Evolutionary conservation across 2,329 filamentous ascomycete species (phyloP).

Genomic region (Hypoxylon sp.): DNA sequence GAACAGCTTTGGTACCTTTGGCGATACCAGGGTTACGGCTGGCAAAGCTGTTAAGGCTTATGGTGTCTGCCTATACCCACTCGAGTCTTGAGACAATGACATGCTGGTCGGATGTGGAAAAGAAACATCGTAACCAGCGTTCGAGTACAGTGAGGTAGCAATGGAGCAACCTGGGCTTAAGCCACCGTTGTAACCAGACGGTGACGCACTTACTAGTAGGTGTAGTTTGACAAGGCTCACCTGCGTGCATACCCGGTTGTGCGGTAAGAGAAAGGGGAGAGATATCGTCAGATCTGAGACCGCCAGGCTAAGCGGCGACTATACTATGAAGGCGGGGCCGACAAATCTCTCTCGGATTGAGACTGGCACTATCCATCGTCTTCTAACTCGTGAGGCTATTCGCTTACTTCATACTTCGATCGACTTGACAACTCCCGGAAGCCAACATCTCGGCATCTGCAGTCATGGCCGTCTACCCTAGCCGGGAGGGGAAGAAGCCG

Average conservation of each 20-base stretch:
- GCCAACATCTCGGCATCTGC: conserved; percentile 19
- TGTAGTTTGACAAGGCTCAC: conserved; percentile 30
- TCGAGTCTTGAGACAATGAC: conserved; percentile 15
- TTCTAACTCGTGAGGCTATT: conserved; percentile 14
- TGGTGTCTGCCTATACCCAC: conserved; percentile 15
- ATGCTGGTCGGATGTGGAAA: conserved; percentile 19
- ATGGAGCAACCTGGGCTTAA: conserved; percentile 38
- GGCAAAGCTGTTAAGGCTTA: conserved; percentile 27
- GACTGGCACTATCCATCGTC: conserved; percentile 14
- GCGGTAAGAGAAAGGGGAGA: conserved; percentile 14
- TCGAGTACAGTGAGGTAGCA: conserved; percentile 33
- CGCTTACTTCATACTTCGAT: conserved; percentile 18
- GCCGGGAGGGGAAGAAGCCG: conserved; percentile 22
- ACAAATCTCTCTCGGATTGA: not conserved
- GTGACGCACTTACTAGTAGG: conserved; percentile 26
- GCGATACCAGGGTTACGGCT: conserved; percentile 18
- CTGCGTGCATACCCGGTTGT: conserved; percentile 24
- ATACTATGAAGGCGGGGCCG: conserved; percentile 6
- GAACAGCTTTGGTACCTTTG: conserved; percentile 24
- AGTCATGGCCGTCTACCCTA: conserved; percentile 23
- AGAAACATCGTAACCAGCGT: conserved; percentile 15
- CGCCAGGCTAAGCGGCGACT: conserved; percentile 12
- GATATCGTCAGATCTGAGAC: conserved; percentile 21
- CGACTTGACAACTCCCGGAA: conserved; percentile 18
- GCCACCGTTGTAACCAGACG: conserved; percentile 36